Conservation (phyloP, 257 asterid species). For the Oldenlandia corymbosa region DNA sequence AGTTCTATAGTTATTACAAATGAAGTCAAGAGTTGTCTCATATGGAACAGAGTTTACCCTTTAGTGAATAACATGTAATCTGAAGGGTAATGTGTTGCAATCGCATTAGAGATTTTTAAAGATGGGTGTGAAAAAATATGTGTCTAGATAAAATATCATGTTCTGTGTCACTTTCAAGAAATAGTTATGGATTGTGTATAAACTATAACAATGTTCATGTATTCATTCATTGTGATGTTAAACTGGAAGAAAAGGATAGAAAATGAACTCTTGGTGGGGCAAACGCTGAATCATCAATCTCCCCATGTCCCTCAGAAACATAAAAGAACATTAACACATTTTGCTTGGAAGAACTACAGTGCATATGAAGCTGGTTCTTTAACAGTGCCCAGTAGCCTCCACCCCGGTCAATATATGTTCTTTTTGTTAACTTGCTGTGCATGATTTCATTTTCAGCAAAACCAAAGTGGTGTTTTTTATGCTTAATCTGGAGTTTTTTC, state of each 20-base stretch:
- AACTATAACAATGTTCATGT: no score
- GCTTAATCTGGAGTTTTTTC: conserved; percentile 12
- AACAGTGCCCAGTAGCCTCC: no score
- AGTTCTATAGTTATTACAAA: not conserved
- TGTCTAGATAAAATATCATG: not conserved
- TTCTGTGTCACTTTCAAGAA: not conserved
- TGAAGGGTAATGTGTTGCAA: not conserved
- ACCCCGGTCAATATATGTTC: no score
- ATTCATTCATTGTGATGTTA: not conserved
- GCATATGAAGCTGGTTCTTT: no score
- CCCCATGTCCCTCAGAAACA: not conserved
- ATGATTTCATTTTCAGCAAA: not conserved
- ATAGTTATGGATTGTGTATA: not conserved
- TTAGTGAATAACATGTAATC: not conserved
- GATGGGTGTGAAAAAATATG: not conserved
- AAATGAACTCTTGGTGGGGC: not conserved
- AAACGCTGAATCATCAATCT: not conserved
- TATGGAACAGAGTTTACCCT: not conserved
- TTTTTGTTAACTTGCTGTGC: not conserved
- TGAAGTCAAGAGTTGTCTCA: not conserved
- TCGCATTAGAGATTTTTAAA: not conserved
- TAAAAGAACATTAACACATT: no score
- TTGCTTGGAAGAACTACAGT: no score
- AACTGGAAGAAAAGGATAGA: not conserved
- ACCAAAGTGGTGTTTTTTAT: no score